These are phyloP conservation scores for Eucalyptus globulus DNA, from an alignment of 345 rosid genomes.

Conservation along the genomic window DNA sequence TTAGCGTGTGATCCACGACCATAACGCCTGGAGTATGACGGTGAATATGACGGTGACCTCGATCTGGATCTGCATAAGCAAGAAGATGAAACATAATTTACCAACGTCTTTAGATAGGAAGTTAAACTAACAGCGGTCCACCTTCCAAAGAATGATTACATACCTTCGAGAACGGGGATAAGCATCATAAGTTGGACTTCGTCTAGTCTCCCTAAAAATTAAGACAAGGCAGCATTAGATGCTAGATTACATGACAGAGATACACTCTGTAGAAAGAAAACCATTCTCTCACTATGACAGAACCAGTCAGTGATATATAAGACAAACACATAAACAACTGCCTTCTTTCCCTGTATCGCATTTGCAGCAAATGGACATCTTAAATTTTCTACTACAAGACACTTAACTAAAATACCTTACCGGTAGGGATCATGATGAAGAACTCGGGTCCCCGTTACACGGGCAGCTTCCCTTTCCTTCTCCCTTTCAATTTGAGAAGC, in stretches of 20 bases:
- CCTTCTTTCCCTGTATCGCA: not conserved
- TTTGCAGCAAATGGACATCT: not conserved
- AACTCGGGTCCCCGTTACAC: constrained; percentile 51
- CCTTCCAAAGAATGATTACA: not conserved
- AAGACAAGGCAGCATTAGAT: not conserved
- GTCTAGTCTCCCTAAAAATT: constrained; percentile 54
- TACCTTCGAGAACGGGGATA: constrained; percentile 87
- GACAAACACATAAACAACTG: not conserved
- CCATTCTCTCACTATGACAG: not conserved
- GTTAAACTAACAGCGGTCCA: not conserved
- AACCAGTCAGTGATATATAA: not conserved
- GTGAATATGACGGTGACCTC: constrained; percentile 75
- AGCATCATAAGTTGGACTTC: constrained; percentile 96
- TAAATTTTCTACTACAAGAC: not conserved
- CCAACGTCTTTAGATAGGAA: not conserved
- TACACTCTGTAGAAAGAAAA: not conserved
- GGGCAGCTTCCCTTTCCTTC: constrained; percentile 71
- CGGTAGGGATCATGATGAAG: constrained; percentile 89
- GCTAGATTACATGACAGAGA: not conserved
- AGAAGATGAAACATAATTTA: not conserved
- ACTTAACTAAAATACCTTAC: constrained; percentile 10
- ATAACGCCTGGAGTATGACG: constrained; percentile 57
- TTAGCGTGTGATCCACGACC: constrained; percentile 49
- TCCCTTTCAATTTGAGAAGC: constrained; percentile 94
- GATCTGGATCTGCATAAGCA: constrained; percentile 46